These are phyloP conservation scores for Fusarium agapanthi DNA, from an alignment of 2,329 filamentous ascomycete species.

Conservation along the genomic window DNA sequence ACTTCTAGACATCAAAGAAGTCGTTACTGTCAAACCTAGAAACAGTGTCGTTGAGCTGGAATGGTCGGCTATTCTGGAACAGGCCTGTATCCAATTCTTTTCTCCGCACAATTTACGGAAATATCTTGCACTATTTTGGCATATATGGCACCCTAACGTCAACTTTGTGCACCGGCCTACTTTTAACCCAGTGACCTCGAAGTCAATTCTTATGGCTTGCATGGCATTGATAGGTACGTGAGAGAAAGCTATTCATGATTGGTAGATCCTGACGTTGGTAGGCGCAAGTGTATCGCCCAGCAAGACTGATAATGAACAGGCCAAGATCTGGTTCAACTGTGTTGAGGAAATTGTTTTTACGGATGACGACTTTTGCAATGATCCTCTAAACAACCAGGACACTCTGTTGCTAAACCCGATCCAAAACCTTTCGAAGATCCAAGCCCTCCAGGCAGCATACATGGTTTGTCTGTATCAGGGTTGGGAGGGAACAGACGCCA, in stretches of 20 bases:
- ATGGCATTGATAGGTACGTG: background rate
- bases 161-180: background rate
- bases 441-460: background rate
- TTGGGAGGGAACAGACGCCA: background rate
- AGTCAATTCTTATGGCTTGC: background rate
- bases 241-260: accelerated
- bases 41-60: background rate
- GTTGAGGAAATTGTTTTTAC: background rate
- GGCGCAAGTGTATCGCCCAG: background rate
- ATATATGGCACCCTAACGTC: background rate
- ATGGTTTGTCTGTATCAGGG: background rate
- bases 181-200: background rate
- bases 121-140: background rate
- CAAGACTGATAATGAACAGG: background rate
- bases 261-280: background rate
- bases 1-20: background rate
- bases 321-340: background rate
- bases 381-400: background rate
- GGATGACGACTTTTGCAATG: background rate
- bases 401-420: accelerated
- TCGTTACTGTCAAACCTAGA: background rate
- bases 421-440: background rate
- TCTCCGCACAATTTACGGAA: background rate
- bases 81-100: background rate
- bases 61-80: background rate